Base-by-base conservation (phyloP, 2,329 filamentous ascomycete genomes). In the Akanthomyces lecanii region DNA sequence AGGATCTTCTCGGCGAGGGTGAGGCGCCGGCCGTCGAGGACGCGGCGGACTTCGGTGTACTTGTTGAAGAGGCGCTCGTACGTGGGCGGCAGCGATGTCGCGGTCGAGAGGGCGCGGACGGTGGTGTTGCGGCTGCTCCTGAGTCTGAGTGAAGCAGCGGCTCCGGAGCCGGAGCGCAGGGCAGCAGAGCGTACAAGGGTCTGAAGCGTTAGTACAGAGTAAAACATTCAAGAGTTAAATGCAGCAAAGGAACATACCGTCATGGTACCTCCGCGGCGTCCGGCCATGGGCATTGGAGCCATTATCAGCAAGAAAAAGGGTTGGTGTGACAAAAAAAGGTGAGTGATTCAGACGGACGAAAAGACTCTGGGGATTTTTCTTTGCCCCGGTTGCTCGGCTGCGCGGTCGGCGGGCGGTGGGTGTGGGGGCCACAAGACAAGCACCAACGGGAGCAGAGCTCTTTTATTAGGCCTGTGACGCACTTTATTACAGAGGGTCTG, bases 1-100 rank as follows among this genome's bases (percentile, higher is more conserved):
- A 99, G 85, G 71, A 99, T 97, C 85, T 99, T 99, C 79, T 99
- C 95, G 66, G 95, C 92, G 63, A 99, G 85, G 2, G 94, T 97
- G 64, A 99, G 85, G 62, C 82, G 80, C 68, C 81, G 79, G 64
- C 77, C 70, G 55, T 89, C 89, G 40, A 97, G 83, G 11, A 96
- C 85, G 61, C 85, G 83, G 60, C 84, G 83, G 38, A 97, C 93
- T 72, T 92, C 82, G 66, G 85, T 81, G 66, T 97, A 89, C 69
- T 89, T 90, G 71, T 83, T 84, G 73, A 93, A 83, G 58, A 97
- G 89, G 76, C 89, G 92, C 69, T 89, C 82, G 77, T 97, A 97
- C 33, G 91, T 91, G 53, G 92, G 90, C 21, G 83, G 80, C 48
- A 84, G 78, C 14, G 76, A 71, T 61, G 75, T 72, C 64, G 72